Evolutionary conservation across 2,329 filamentous ascomycete species (phyloP).

Genomic region (Zarea fungicola): DNA sequence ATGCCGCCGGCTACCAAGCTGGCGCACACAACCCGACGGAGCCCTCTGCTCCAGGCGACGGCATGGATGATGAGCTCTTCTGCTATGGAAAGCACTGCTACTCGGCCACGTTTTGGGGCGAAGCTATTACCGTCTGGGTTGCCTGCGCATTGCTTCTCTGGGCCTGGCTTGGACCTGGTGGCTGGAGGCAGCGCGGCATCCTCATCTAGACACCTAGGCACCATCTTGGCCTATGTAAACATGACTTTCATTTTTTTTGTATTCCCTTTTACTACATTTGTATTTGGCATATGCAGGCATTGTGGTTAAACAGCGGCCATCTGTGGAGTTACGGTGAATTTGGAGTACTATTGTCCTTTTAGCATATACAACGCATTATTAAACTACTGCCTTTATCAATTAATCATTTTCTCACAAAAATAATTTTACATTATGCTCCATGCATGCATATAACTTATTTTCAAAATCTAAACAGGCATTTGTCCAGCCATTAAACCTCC

Average conservation of each 20-base stretch:
- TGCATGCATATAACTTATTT: no score
- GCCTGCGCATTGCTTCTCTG: conserved; percentile 67
- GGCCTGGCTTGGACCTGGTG: conserved; percentile 74
- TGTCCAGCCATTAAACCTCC: conserved; percentile 5
- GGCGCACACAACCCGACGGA: conserved; percentile 44
- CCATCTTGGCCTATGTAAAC: background rate
- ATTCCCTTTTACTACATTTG: background rate
- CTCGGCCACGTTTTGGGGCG: conserved; percentile 76
- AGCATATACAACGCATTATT: no score
- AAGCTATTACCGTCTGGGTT: conserved; percentile 73
- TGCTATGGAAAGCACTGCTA: conserved; percentile 85
- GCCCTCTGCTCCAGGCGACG: conserved; percentile 22
- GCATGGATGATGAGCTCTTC: conserved; percentile 47
- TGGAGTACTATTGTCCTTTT: no score
- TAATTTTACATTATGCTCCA: no score
- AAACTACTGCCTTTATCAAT: no score
- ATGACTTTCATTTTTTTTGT: background rate
- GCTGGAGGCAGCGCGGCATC: conserved; percentile 74
- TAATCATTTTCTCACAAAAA: no score
- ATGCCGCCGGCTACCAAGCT: conserved; percentile 72
- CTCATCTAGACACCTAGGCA: conserved; percentile 40
- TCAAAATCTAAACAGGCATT: no score
- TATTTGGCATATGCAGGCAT: background rate
- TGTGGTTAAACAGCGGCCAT: background rate
- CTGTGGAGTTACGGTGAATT: conserved; percentile 5